Base-by-base conservation (phyloP, 768 basidiomycete species). In the Pleurotus citrinopileatus region DNA sequence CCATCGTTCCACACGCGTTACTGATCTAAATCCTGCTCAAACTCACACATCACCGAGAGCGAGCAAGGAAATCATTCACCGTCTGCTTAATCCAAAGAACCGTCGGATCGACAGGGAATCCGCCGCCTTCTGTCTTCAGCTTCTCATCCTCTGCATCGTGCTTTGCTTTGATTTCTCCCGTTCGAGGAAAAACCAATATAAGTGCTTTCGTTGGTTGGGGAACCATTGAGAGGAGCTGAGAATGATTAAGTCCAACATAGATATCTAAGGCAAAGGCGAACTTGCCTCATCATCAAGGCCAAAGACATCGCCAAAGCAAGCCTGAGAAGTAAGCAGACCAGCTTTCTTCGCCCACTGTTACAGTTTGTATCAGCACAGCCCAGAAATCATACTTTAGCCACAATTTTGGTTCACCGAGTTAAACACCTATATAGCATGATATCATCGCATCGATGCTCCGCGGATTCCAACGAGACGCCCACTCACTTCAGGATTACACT, bases 81-180 rank as follows among this genome's bases (percentile, higher is more conserved):
- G 89, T 96, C 67, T 97, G 94, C 67, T 92, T 93, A 72, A 96
- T 91, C 80, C 84, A 97, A 60, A 94, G 73, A 3, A 96, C 70
- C 0, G 81, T 82, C 4, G 81, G 78, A 60, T 91, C 84, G 3
- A 90, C 62, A 0, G 61, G 58, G 2, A 71, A 67, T n/a, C n/a
- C n/a, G 53, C 75, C 74, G 1, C 72, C 83, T 38, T 76, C 73
- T 12, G 66, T 67, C 23, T 67, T 67, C 44, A 89, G 78, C 59
- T 67, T 65, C 38, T 68, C 69, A 58, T 94, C 91, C 57, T 93
- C 89, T 42, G 73, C 70, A 37, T 73, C 73, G 38, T 84, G 73
- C 38, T 73, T 78, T 3, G 56, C 64, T n/a, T 81, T 79, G 9
- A 82, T 67, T 15, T 67, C 67, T 1, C 80, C 79, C 0, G 77